Conservation (phyloP, 495 filamentous ascomycete genomes). For the Achaetomiella virescens region DNA sequence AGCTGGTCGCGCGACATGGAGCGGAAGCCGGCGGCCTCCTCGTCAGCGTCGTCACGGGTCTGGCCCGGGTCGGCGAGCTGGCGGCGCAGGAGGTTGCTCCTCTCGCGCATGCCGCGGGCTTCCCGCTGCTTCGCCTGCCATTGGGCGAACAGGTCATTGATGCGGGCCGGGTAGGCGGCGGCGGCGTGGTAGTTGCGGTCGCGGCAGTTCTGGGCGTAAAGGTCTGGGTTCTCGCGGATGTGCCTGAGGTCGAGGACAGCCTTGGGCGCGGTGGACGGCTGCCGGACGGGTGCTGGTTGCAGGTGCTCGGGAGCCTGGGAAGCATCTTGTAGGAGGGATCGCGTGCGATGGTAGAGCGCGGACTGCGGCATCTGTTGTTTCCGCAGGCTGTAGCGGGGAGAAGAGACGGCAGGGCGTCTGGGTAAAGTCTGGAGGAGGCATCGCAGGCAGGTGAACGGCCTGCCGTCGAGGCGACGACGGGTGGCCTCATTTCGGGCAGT, state of each 20-base stretch:
- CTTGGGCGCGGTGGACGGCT: conserved; percentile 71
- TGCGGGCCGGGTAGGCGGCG: conserved; percentile 57
- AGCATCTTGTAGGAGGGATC: neutral
- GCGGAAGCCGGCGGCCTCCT: conserved; percentile 18
- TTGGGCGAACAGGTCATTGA: conserved; percentile 63
- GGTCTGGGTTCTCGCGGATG: conserved; percentile 72
- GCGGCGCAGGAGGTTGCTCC: conserved; percentile 48
- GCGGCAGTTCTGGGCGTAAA: conserved; percentile 75
- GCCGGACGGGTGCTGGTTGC: conserved; percentile 1
- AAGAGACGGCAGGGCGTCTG: conserved; percentile 4
- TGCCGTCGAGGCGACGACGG: conserved; percentile 1
- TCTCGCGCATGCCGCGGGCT: conserved; percentile 50
- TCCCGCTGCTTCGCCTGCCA: conserved; percentile 51
- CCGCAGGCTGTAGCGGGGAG: neutral
- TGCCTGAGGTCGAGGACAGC: conserved; percentile 74
- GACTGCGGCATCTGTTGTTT: neutral
- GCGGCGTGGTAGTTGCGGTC: conserved; percentile 76
- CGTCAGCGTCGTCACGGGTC: conserved; percentile 30
- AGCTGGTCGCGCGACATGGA: conserved; percentile 40
- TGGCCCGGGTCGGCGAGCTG: conserved; percentile 42
- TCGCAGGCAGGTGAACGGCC: conserved; percentile 27
- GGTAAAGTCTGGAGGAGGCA: conserved; percentile 18
- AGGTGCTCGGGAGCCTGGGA: conserved; percentile 1
- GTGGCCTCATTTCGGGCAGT: conserved; percentile 19
- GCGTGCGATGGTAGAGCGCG: conserved; percentile 10